Evolutionary conservation across 495 filamentous ascomycete species (phyloP), one percentile per base, ranked within the genome.

Genomic region (Annulohypoxylon bovei): DNA sequence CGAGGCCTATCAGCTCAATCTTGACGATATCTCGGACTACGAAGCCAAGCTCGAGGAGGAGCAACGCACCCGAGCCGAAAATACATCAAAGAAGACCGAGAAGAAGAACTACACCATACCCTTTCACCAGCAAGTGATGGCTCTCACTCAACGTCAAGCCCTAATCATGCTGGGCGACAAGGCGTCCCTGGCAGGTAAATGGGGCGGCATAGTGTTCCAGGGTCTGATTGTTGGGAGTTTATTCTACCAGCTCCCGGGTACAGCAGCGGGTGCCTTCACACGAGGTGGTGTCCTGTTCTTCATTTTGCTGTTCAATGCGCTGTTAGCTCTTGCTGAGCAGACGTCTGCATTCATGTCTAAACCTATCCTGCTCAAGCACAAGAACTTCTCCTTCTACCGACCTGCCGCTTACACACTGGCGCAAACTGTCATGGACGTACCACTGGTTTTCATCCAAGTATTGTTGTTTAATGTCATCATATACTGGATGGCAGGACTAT

Each of bases 301-400:
- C 76, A 85, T 90, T 47, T 78, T 96, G 9, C 79, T 97, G 11
- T 95, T 95, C 83, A 94, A 94, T 70, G 87, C 91, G 27, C 84
- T 96, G 33, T 84, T 95, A 22, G 91, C 93, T 14, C 78, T 97
- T 18, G 86, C 91, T 6, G 93, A 96, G 69, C 81, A 95, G 32
- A 92, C 89, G 14, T 80, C 88, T 25, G 87, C 90, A 1, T 95
- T 94, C 70, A 76, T 83, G 3, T 88, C 87, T 8, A 85, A 91
- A 25, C 91, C 90, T 2, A 91, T 97, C 44, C 79, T 97, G 37
- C 81, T 92, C 62, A 94, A 95, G 68, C 93, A 97, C 77, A 92
- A 93, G 78, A 88, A 86, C 62, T 95, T 93, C 74, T 91, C 90
- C 2, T 95, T 96, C 76, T 95, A 95, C 74, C 88, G 92, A 2